Evolutionary conservation across 306 rosid species (phyloP), one percentile per base, ranked within the genome.

Genomic region (Vigna radiata): DNA sequence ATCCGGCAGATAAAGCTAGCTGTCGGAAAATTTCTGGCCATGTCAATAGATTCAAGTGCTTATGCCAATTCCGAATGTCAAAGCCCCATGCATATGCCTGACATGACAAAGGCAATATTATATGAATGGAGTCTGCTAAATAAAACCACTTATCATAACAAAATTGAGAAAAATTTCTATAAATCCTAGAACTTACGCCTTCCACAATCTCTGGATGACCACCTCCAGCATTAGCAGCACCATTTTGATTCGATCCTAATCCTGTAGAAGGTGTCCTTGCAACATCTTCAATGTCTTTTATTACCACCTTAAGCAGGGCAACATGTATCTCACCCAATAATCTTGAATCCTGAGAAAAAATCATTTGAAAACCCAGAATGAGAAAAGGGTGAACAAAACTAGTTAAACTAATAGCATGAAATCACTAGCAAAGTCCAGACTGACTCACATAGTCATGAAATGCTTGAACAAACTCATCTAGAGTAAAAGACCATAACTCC

Each of bases 11-110:
- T 37, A 95, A 81, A 70, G 97, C 98, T 43, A 95, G 73, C 80
- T 95, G 97, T 77, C 98, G 87, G 73, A 95, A 86, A 82, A 95
- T 87, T 87, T 95, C 98, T 65, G 97, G 97, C 98, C 98, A 95
- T 36, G 98, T 92, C 80, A 89, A 81, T 47, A 87, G 92, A 83
- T 90, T 92, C 80, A 95, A 85, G 87, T 92, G 97, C 85, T 79
- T 84, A 78, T 92, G 96, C 98, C 98, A 95, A 83, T 90, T 92
- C 49, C 96, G 82, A 74, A 92, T 92, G 85, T 95, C 97, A 88
- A 92, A 92, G 56, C 98, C 98, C 98, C 98, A 95, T 13, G 97
- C 88, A 76, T 93, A 91, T 25, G 98, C 98, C 98, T 93, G 64
- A 85, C 68, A 76, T 17, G 70, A 64, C 72, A 68, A 75, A 12